Evolutionary conservation across 1,139 yeast genomes (phyloP).

Genomic region (Taphrina communis): DNA sequence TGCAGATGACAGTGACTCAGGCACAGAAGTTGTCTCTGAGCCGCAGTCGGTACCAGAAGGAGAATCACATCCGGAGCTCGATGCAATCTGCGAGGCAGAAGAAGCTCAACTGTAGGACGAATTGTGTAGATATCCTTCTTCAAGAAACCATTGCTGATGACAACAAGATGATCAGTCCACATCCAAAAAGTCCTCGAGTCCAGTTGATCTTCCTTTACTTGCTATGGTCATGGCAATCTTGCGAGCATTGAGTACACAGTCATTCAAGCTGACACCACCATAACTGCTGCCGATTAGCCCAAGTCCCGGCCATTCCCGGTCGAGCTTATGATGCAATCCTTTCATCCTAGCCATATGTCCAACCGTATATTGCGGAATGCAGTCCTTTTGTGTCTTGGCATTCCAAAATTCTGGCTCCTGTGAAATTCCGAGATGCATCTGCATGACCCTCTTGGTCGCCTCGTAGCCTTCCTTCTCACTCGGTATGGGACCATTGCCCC

Average conservation of each 20-base stretch:
- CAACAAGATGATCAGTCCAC: not conserved
- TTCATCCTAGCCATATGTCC: slow-evolving; percentile 65
- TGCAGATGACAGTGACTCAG: not conserved
- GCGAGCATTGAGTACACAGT: slow-evolving; percentile 46
- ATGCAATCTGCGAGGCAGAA: too few relatives aligned
- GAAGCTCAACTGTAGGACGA: too few relatives aligned
- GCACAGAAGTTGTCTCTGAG: not conserved
- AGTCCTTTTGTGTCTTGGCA: slow-evolving; percentile 55
- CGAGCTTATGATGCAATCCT: slow-evolving; percentile 50
- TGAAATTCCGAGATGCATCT: slow-evolving; percentile 52
- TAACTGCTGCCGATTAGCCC: slow-evolving; percentile 47
- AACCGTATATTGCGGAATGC: slow-evolving; percentile 82
- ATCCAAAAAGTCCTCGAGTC: slow-evolving; percentile 28
- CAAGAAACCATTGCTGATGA: too few relatives aligned
- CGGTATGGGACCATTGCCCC: slow-evolving; percentile 57
- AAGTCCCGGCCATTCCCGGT: slow-evolving; percentile 40
- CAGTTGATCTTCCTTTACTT: slow-evolving; percentile 10
- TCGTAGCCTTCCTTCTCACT: slow-evolving; percentile 56
- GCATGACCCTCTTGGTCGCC: slow-evolving; percentile 59
- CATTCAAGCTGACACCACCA: slow-evolving; percentile 46
- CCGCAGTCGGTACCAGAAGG: not conserved
- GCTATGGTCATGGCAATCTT: slow-evolving; percentile 29
- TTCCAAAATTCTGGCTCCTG: slow-evolving; percentile 50
- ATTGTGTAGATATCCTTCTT: too few relatives aligned
- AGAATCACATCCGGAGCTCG: not conserved